Evolutionary conservation across 805 yeast genomes (phyloP).

Genomic region (Candida suzukii): DNA sequence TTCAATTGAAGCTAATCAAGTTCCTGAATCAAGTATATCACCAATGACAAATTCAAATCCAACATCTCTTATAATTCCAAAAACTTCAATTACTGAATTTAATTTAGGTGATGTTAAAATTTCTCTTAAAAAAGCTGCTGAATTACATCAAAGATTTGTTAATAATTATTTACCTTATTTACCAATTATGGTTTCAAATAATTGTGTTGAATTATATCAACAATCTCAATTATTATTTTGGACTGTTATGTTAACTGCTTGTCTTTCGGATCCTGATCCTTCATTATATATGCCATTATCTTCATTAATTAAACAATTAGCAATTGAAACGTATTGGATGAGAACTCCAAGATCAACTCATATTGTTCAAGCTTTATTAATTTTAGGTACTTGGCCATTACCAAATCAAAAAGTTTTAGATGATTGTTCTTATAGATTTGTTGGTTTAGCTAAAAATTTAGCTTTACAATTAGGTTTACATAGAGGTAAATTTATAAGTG

Average conservation of each 20-base stretch:
- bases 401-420: slow-evolving; percentile 90
- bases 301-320: slow-evolving; percentile 73
- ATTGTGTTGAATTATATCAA: slow-evolving; percentile 70
- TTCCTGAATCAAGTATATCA: slow-evolving; percentile 11
- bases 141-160: slow-evolving; percentile 65
- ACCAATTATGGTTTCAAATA: slow-evolving; percentile 67
- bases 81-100: slow-evolving; percentile 48
- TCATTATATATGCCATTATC: slow-evolving; percentile 68
- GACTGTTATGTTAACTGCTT: slow-evolving; percentile 85
- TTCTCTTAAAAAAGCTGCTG: slow-evolving; percentile 59
- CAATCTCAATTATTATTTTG: slow-evolving; percentile 84
- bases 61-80: slow-evolving; percentile 12
- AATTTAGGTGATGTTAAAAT: slow-evolving; percentile 70
- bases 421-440: slow-evolving; percentile 84
- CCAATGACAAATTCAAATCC: slow-evolving; percentile 2
- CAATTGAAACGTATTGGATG: slow-evolving; percentile 89
- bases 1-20: slow-evolving; percentile 7
- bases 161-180: slow-evolving; percentile 63
- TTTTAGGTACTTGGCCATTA: slow-evolving; percentile 85
- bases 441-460: slow-evolving; percentile 77
- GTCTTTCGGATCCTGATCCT: slow-evolving; percentile 84
- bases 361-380: slow-evolving; percentile 81
- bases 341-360: slow-evolving; percentile 91
- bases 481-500: slow-evolving; percentile 85
- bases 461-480: slow-evolving; percentile 86